Evolutionary conservation across 345 rosid genomes (phyloP), one percentile per base, ranked within the genome.

Genomic region (Populus tremula): DNA sequence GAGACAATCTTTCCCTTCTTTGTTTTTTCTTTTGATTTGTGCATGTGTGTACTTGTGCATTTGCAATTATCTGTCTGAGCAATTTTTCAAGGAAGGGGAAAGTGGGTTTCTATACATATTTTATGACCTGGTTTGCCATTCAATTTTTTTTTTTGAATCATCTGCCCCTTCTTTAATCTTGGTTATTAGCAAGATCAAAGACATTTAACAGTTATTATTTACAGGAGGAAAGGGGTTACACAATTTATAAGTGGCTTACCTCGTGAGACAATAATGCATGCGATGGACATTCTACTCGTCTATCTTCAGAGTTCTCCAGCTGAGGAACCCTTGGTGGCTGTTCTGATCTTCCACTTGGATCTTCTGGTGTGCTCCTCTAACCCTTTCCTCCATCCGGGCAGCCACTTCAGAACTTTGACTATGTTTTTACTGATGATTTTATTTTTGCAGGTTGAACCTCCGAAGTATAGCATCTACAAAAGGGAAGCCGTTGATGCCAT

Each of bases 401-500:
- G 21, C 70, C 25, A 47, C 66, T 69, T 61, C 36, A 71, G 21
- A 23, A 56, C 54, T 45, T 23, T 29, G 45, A 27, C 27, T n/a
- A 33, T 36, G 61, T 36, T 54, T 21, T 76, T 64, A 29, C 65
- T 1, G 67, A 13, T 80, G 71, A 79, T 66, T 31, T 54, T 31
- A 68, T 68, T 5, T 31, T 43, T 73, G 50, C 89, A 89, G 91
- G 86, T 74, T 5, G 89, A 83, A 77, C 84, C 84, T 85, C 81
- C n/a, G 49, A 86, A 86, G 71, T 75, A 74, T 87, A 87, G 88
- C 84, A 80, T 89, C 50, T 84, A 86, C 75, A 82, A 88, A 76
- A 86, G 85, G 73, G 89, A 84, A 78, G 92, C 92, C n/a, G 86
- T 87, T 50, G 84, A 86, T 84, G 87, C 83, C 49, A 83, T 90